These are phyloP conservation scores for Strobilomyces dryophilus DNA, from an alignment of 768 basidiomycete species.

Conservation along the genomic window DNA sequence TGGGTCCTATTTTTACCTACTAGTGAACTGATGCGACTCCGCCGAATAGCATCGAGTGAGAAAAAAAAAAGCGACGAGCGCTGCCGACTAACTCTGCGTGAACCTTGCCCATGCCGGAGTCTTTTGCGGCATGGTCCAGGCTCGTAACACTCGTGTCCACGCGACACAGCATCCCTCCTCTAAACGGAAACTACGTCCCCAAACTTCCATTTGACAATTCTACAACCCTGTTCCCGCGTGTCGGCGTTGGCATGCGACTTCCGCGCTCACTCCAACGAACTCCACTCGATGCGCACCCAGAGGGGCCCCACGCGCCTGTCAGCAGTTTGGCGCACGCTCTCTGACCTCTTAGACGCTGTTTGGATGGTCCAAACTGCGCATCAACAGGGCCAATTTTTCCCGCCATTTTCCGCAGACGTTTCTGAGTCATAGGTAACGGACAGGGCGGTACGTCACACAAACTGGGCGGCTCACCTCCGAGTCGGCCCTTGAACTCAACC, in stretches of 20 bases:
- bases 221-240: conserved; percentile 24
- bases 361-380: neutral
- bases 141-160: conserved; percentile 18
- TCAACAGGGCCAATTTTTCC: neutral
- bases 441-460: conserved; percentile 15
- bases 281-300: neutral
- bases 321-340: neutral
- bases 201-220: conserved; percentile 13
- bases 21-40: neutral
- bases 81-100: neutral
- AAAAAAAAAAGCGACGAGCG: neutral
- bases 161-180: conserved; percentile 17
- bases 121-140: conserved; percentile 2
- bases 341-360: neutral
- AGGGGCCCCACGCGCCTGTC: neutral
- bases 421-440: conserved; percentile 10
- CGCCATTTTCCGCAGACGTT: conserved; percentile 6
- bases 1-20: conserved; percentile 1
- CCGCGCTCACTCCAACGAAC: conserved; percentile 10
- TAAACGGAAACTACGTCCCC: conserved; percentile 11
- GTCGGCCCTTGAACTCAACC: conserved; percentile 10
- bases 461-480: conserved; percentile 4
- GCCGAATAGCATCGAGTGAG: neutral
- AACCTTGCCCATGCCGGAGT: neutral
- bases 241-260: conserved; percentile 13